Base-by-base conservation (phyloP, 1,284 basidiomycete species). In the Pascua guehoae region DNA sequence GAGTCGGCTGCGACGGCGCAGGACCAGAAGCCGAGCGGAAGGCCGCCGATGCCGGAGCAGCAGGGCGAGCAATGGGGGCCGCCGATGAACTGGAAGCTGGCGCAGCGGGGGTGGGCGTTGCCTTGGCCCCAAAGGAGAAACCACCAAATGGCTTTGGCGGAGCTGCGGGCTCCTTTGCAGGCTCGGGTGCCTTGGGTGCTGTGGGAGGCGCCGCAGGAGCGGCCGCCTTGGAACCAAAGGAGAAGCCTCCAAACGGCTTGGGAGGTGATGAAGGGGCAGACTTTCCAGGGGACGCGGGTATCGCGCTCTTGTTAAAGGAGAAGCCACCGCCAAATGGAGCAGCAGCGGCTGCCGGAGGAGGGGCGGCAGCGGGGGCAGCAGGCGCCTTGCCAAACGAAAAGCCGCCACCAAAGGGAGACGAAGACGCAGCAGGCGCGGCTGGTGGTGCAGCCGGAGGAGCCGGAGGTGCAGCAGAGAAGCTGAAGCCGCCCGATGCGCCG, bases 21-120 rank as follows among this genome's bases (percentile, higher is more conserved):
- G 51, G 37, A 17, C 66, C 59, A 16, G 77, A 71, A 8, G 73
- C n/a, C n/a, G 12, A 12, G 32, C 49, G 49, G 41, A 43, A 11
- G 9, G 41, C 49, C 2, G 46, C 36, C 4, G 46, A n/a, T 10
- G 46, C 46, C 5, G 49, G 37, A 0, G 47, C 17, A 9, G 54
- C 16, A 10, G 54, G 44, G 9, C 18, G 24, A 32, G 24, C 24
- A 3, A 32, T 7, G 24, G 24, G 24, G 24, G 24, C 24, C 24
- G 24, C 24, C 24, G 24, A 32, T 7, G 66, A 32, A 41, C 49
- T 47, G 14, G 54, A 15, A 8, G 60, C 41, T 16, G 57, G 41
- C 2, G 56, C 46, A 7, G 54, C 48, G 1, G 57, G 44, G 12
- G 64, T 50, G 8, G 66, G 24, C 1, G 47, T 18, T 5, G 55